Evolutionary conservation across 1,284 basidiomycete genomes (phyloP), one percentile per base, ranked within the genome.

Genomic region (Boletus semigastroideus): DNA sequence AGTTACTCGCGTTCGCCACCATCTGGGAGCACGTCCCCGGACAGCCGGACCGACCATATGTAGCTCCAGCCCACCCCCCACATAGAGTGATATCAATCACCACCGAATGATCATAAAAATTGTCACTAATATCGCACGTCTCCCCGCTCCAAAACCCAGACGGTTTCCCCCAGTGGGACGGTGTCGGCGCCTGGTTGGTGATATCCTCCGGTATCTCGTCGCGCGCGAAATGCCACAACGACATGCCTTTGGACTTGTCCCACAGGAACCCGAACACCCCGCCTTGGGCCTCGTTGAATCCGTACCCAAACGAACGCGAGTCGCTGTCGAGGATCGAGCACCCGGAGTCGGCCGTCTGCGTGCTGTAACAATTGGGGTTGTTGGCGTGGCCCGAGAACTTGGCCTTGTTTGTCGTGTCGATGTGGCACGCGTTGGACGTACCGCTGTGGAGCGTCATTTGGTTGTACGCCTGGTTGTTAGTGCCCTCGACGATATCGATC

Each of bases 201-300:
- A 94, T 83, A 67, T 94, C 90, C 6, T 58, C 42, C 1, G 92
- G 92, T 46, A 94, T 83, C 3, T 74, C 64, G 31, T 58, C 62
- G 36, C 91, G 80, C 25, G 79, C 62, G 74, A 92, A 93, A 66
- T 81, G 82, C 88, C 90, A 96, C 48, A 93, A 77, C 40, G 74
- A 78, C 67, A 96, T 84, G 3, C 87, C 90, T 4, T 67, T 1
- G 5, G 22, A 65, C 19, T 62, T 61, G 59, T 87, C 78, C 84
- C 88, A 88, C 34, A 83, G 69, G 68, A 87, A 84, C 0, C 83
- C 90, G 61, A 77, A 91, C 20, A 92, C 87, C 17, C 90, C 92
- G 14, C 92, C 92, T 3, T 75, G 75, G 12, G 60, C 60, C 7
- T 1, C 9, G 69, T 93, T 92, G 75, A 93, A 91, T 10, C 73